Base-by-base conservation (phyloP, 495 filamentous ascomycete species). In the Podospora comata region DNA sequence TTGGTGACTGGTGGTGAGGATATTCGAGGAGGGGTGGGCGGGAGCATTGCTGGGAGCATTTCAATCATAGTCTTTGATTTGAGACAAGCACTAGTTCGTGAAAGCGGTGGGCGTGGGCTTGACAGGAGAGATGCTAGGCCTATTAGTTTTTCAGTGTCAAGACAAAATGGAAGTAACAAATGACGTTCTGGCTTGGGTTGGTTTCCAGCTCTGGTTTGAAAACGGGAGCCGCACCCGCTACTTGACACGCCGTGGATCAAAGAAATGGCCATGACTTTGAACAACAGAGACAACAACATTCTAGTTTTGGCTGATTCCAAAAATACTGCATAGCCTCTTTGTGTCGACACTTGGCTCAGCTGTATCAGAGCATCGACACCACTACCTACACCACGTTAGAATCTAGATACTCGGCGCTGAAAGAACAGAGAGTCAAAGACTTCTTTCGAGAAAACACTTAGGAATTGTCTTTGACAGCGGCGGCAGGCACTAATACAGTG, bases 1-100 rank as follows among this genome's bases (percentile, higher is more conserved):
- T 11, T 59, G 26, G 57, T 5, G 70, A n/a, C 5, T 34, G 19
- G 55, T 58, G 55, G 55, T 58, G 55, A 58, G n/a, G 55, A 19
- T 48, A 11, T 48, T 11, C 39, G 39, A 48, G 39, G 39, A 13
- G 39, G 13, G 5, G 39, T 18, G 3, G 39, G 39, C 0, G 39
- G 39, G 13, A 48, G 39, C 2, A 48, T 48, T 48, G 39, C 13
- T 6, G 5, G 39, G 9, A 13, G 39, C 39, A 48, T 48, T 13
- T 18, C 15, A 16, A 13, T 13, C 6, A 48, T 13, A 0, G 39
- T 2, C 39, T 11, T 48, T 16, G 39, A 48, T 16, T 13, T 13
- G 39, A 48, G 15, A 11, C 39, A 13, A 48, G 39, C 13, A 11
- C 39, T 18, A 48, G 5, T 16, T 13, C 15, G 13, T 5, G 39